Percentiles rank a stretch among this genome's conserved stretches.
These are phyloP conservation scores for Exophiala xenobiotica DNA, from an alignment of 2,329 filamentous ascomycete genomes.

Conservation along the genomic window DNA sequence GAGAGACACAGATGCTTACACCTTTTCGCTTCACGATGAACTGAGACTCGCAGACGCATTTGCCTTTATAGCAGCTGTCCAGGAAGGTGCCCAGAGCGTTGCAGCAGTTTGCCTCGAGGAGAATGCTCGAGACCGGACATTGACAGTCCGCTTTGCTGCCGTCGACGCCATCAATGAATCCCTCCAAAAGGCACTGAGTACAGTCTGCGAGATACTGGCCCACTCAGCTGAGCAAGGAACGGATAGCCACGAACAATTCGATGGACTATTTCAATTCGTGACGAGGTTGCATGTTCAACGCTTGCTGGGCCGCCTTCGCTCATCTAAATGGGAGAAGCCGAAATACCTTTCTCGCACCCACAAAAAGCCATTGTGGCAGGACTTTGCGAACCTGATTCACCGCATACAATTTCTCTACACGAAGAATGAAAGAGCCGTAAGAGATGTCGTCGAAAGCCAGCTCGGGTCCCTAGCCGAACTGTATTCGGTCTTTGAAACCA, in stretches of 20 bases:
- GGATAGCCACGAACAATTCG: background rate
- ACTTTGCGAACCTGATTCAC: constrained; percentile 19
- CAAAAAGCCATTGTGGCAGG: constrained; percentile 24
- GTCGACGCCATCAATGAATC: constrained; percentile 9
- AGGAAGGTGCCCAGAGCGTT: constrained; percentile 32
- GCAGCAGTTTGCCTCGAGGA: constrained; percentile 36
- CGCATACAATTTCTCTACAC: constrained; percentile 20
- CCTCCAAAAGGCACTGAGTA: background rate
- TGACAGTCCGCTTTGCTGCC: constrained; percentile 19
- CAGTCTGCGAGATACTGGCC: background rate
- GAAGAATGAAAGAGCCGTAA: background rate
- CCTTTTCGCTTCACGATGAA: constrained; percentile 25
- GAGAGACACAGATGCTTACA: background rate
- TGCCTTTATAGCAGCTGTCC: constrained; percentile 33
- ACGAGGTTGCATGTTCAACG: background rate
- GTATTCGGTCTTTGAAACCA: constrained; percentile 15
- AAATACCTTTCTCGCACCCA: constrained; percentile 18
- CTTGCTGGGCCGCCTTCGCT: constrained; percentile 16
- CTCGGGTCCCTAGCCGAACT: constrained; percentile 6
- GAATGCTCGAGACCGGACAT: background rate
- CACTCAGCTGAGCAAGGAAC: background rate
- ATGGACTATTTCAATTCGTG: background rate
- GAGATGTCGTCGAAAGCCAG: constrained; percentile 7
- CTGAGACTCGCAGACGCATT: constrained; percentile 34
- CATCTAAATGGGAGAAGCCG: constrained; percentile 22